phyloP scores from a whole-genome alignment of 2,329 filamentous ascomycete species.

The Xylariaceae sp. region DNA sequence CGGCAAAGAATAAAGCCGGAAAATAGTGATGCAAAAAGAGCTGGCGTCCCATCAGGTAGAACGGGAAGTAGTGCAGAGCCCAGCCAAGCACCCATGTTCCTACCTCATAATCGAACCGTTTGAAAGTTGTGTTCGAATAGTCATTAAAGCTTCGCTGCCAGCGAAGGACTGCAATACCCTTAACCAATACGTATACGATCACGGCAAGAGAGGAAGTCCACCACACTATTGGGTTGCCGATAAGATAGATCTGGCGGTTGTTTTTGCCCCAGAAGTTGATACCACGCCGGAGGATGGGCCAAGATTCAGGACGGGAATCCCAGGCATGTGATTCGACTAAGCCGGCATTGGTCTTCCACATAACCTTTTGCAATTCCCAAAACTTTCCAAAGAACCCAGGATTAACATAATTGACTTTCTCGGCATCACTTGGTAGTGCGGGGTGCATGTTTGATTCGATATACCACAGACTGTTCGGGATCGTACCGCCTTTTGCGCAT shows the following conservation, averaged over 20 bases:
- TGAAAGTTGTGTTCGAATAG: slow-evolving; percentile 82
- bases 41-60: slow-evolving; percentile 97
- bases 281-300: slow-evolving; percentile 88
- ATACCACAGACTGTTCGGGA: slow-evolving; percentile 98
- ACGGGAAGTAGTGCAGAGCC: slow-evolving; percentile 99
- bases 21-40: slow-evolving; percentile 99
- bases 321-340: slow-evolving; percentile 96
- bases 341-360: slow-evolving; percentile 98
- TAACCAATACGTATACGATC: slow-evolving; percentile 79
- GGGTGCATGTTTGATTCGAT: slow-evolving; percentile 90
- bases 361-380: slow-evolving; percentile 94
- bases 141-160: slow-evolving; percentile 95
- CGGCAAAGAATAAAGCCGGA: slow-evolving; percentile 92
- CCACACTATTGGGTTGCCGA: slow-evolving; percentile 95
- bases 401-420: slow-evolving; percentile 94
- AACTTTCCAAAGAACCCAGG: slow-evolving; percentile 98
- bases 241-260: slow-evolving; percentile 92
- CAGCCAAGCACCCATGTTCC: slow-evolving; percentile 89
- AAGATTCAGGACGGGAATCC: slow-evolving; percentile 93
- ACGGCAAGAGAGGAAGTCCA: slow-evolving; percentile 85
- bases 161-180: slow-evolving; percentile 82
- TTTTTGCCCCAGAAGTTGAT: slow-evolving; percentile 99
- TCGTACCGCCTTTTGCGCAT: slow-evolving; percentile 85
- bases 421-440: slow-evolving; percentile 72
- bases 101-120: slow-evolving; percentile 97